phyloP scores from a whole-genome alignment of 495 filamentous ascomycete species.

The Penicillium goetzii region DNA sequence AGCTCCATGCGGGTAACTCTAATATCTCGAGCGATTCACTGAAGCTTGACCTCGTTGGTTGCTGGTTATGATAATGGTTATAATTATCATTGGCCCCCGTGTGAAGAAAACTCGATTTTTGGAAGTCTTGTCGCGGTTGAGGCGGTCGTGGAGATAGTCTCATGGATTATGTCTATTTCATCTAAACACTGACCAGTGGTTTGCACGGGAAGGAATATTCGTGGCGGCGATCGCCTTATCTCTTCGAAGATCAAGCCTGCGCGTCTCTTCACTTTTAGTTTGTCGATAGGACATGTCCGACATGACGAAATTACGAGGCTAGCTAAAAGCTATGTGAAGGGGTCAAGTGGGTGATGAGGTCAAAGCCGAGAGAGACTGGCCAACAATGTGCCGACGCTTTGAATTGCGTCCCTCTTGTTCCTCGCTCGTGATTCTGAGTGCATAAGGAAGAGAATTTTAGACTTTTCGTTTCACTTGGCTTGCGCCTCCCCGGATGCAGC shows the following conservation, averaged over 20 bases:
- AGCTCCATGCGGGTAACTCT: slow-evolving; percentile 8
- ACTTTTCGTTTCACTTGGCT: background rate
- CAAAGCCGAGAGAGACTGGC: background rate
- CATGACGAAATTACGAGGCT: background rate
- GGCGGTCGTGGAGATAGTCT: slow-evolving; percentile 1
- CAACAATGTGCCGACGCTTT: background rate
- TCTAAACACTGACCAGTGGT: background rate
- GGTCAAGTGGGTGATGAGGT: background rate
- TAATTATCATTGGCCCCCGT: slow-evolving; percentile 12
- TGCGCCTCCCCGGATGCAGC: background rate
- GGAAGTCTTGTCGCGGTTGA: background rate
- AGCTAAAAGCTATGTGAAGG: background rate
- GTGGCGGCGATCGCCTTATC: background rate
- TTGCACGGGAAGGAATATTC: background rate
- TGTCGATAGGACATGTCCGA: background rate
- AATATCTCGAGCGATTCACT: slow-evolving; percentile 2
- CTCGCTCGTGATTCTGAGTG: background rate
- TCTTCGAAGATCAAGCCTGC: background rate
- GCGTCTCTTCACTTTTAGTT: background rate
- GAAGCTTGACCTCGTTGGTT: slow-evolving; percentile 13
- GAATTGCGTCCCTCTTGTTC: background rate
- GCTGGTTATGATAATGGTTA: slow-evolving; percentile 13
- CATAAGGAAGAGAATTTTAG: background rate
- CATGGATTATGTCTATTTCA: background rate
- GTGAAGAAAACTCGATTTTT: background rate